A percentile compares a stretch with the other conserved stretches of the same genome.
Conservation (phyloP, 73 alveolate species). For the Urostyla sp. region DNA sequence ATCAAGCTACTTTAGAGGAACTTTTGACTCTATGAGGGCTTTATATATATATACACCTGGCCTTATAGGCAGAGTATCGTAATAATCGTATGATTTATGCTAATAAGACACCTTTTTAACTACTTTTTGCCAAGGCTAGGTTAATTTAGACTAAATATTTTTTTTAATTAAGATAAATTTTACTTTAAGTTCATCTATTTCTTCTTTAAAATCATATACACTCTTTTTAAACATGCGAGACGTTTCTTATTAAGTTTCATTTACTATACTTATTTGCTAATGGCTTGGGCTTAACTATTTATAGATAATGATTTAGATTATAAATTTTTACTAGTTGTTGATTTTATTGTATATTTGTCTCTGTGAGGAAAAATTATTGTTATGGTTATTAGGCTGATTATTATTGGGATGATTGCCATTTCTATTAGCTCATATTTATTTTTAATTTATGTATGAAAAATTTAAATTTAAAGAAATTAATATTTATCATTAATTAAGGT, state of each 20-base stretch:
- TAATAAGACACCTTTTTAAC: slow-evolving; percentile 2
- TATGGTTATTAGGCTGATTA: background rate
- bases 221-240: slow-evolving; percentile 8
- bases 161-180: background rate
- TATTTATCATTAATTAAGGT: no score
- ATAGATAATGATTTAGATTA: background rate
- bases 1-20: slow-evolving; percentile 42
- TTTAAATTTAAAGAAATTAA: no score
- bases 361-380: slow-evolving; percentile 36
- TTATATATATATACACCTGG: slow-evolving; percentile 61
- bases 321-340: background rate
- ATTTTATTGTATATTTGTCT: background rate
- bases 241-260: background rate
- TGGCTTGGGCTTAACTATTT: background rate
- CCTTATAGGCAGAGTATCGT: slow-evolving; percentile 54
- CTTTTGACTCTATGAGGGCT: slow-evolving; percentile 48
- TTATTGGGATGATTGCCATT: no score
- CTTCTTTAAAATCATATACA: slow-evolving; percentile 23
- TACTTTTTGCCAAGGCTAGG: slow-evolving; percentile 30
- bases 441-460: no score
- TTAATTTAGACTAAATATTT: slow-evolving; percentile 1
- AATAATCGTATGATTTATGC: slow-evolving; percentile 9
- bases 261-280: background rate
- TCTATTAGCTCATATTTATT: background rate
- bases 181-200: slow-evolving; percentile 44